These are phyloP conservation scores for Pachyrhizus erosus DNA, from an alignment of 306 rosid genomes.

Conservation along the genomic window DNA sequence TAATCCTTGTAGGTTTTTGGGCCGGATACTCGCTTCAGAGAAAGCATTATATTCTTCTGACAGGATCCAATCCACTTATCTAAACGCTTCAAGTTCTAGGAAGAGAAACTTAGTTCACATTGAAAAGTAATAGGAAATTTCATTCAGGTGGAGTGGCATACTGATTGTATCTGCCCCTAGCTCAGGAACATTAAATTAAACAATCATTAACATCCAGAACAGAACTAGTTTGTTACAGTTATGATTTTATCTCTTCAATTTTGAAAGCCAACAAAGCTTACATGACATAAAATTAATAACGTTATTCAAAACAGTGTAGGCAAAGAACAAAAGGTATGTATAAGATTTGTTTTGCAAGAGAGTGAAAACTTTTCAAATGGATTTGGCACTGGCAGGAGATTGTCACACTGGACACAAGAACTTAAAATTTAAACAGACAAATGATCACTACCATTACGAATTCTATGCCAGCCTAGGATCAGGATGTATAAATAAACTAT, in stretches of 20 bases:
- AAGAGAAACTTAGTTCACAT: not conserved
- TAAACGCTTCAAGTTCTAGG: slow-evolving; percentile 4
- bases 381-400: not conserved
- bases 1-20: not conserved
- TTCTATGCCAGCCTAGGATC: not conserved
- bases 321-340: not conserved
- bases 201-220: not conserved
- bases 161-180: not conserved
- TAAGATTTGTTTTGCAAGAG: not conserved
- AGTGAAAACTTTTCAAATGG: not conserved
- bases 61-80: not conserved
- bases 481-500: not conserved
- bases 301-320: slow-evolving; percentile 3
- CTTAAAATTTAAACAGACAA: not conserved
- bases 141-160: not conserved
- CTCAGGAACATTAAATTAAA: not conserved
- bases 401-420: not conserved
- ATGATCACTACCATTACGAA: not conserved
- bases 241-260: not conserved
- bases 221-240: not conserved
- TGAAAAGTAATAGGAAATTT: not conserved
- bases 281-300: not conserved
- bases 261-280: not conserved
- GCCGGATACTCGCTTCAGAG: not conserved
- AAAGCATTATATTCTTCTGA: slow-evolving; percentile 2